These are phyloP conservation scores for Telopea speciosissima DNA, from an alignment of 177 flowering plant species.

Conservation along the genomic window DNA sequence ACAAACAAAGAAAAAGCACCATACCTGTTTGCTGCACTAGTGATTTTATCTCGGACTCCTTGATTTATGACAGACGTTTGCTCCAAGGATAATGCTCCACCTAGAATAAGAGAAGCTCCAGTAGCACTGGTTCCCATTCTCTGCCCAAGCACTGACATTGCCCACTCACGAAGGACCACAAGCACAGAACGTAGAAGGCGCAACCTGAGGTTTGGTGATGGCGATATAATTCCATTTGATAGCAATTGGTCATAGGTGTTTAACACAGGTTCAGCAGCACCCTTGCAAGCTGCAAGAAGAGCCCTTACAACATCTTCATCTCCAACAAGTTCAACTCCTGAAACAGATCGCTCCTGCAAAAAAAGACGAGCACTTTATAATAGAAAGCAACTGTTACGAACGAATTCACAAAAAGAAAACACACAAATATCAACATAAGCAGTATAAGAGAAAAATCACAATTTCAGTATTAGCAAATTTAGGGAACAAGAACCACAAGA, in stretches of 20 bases:
- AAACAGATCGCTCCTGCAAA: slow-evolving; percentile 62
- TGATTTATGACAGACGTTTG: slow-evolving; percentile 49
- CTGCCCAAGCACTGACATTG: slow-evolving; percentile 69
- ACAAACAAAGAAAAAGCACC: neutral
- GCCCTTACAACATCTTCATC: slow-evolving; percentile 96
- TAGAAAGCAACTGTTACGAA: neutral
- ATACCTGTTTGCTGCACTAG: slow-evolving; percentile 83
- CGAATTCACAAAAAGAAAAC: too few relatives aligned
- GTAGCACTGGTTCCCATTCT: slow-evolving; percentile 71
- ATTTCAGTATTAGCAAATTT: slow-evolving; percentile 1
- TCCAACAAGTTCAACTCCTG: slow-evolving; percentile 74
- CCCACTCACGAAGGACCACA: slow-evolving; percentile 89
- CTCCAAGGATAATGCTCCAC: slow-evolving; percentile 50
- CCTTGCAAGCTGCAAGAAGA: slow-evolving; percentile 84
- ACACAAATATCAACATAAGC: too few relatives aligned
- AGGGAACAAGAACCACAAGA: neutral
- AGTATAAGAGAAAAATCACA: neutral
- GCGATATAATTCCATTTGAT: slow-evolving; percentile 73
- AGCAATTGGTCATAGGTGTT: slow-evolving; percentile 76
- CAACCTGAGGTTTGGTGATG: slow-evolving; percentile 67
- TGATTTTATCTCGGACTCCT: slow-evolving; percentile 72
- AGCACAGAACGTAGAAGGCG: slow-evolving; percentile 83
- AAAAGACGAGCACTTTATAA: neutral
- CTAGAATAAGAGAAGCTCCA: slow-evolving; percentile 70
- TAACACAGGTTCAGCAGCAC: slow-evolving; percentile 83